Evolutionary conservation across 768 basidiomycete genomes (phyloP).

Genomic region (Lentinula boryana): DNA sequence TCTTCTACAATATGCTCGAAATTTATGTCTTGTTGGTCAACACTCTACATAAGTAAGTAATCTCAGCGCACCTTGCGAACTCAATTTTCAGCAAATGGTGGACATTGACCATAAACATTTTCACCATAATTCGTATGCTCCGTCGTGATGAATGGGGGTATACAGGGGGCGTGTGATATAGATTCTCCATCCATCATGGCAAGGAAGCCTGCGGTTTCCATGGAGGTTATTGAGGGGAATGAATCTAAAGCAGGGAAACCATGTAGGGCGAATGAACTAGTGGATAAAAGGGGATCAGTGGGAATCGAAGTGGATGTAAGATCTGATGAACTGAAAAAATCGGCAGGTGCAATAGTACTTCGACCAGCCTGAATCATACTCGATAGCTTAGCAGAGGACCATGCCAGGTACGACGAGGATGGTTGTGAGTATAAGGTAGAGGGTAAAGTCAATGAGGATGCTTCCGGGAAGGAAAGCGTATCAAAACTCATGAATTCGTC

Average conservation of each 20-base stretch:
- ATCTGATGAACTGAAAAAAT: background rate
- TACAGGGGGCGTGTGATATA: background rate
- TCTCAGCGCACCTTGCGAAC: no score
- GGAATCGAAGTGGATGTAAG: background rate
- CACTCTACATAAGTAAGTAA: no score
- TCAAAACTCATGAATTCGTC: background rate
- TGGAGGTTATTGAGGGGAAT: background rate
- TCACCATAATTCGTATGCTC: background rate
- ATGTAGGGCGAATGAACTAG: background rate
- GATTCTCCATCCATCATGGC: conserved; percentile 4
- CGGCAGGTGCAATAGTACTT: background rate
- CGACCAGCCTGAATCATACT: background rate
- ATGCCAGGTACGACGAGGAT: background rate
- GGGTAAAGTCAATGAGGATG: background rate
- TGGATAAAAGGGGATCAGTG: background rate
- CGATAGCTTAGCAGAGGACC: background rate
- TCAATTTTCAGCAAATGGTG: no score
- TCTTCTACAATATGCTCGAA: no score
- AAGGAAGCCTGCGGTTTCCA: conserved; percentile 3
- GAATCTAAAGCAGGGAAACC: background rate
- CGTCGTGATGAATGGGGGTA: conserved; percentile 2
- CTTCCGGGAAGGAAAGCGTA: background rate
- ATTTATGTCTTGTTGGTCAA: no score
- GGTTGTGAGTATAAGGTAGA: background rate
- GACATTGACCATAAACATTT: background rate